phyloP scores from a whole-genome alignment of 108 stramenopile genomes.

The Nannochloropsis gaditana region DNA sequence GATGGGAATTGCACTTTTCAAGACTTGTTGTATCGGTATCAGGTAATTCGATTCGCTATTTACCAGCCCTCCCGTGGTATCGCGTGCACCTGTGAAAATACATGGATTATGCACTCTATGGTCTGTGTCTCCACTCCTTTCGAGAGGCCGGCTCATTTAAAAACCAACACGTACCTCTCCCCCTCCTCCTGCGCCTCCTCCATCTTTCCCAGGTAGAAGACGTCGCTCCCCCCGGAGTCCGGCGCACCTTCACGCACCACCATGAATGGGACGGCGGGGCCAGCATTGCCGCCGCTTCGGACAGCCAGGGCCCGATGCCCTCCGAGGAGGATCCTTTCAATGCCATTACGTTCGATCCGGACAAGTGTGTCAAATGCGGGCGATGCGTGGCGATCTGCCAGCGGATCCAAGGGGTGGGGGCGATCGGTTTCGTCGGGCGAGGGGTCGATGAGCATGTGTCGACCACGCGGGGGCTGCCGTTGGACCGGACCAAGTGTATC shows the following conservation, averaged over 20 bases:
- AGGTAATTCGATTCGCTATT: constrained; percentile 21
- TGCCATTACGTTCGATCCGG: constrained; percentile 46
- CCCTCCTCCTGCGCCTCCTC: background rate
- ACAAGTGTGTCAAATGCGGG: constrained; percentile 57
- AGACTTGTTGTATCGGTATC: constrained; percentile 48
- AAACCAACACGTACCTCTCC: background rate
- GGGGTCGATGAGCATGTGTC: constrained; percentile 45
- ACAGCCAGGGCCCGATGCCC: background rate
- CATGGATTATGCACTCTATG: too few relatives aligned
- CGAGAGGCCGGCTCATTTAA: too few relatives aligned
- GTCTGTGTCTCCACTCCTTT: too few relatives aligned
- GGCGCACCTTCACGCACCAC: constrained; percentile 43
- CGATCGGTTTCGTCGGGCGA: constrained; percentile 53
- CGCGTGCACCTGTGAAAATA: too few relatives aligned
- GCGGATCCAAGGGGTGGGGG: constrained; percentile 46
- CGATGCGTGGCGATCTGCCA: constrained; percentile 54
- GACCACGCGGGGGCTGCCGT: constrained; percentile 51
- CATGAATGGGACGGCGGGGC: constrained; percentile 32
- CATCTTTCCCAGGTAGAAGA: constrained; percentile 33
- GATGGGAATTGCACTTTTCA: constrained; percentile 54
- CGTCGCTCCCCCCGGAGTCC: constrained; percentile 39
- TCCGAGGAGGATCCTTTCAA: constrained; percentile 47
- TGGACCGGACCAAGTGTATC: constrained; percentile 55
- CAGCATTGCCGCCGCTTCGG: background rate
- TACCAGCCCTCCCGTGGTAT: too few relatives aligned